These are phyloP conservation scores for Pythium dissotocum DNA, from an alignment of 352 stramenopile species.

Conservation along the genomic window DNA sequence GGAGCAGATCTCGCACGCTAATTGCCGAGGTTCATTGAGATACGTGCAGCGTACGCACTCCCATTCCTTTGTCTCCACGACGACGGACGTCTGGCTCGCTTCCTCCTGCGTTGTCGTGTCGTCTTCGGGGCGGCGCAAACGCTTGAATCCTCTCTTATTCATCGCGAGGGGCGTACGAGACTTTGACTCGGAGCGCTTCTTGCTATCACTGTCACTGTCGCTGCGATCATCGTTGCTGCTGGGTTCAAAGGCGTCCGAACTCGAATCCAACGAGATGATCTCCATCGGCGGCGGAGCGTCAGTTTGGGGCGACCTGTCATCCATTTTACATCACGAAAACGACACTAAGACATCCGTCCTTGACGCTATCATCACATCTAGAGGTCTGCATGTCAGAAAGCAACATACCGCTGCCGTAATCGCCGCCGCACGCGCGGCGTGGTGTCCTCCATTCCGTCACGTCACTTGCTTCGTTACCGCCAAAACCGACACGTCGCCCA, in stretches of 20 bases:
- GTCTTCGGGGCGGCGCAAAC: constrained; percentile 10
- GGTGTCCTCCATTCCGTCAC: constrained; percentile 12
- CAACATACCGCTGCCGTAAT: constrained; percentile 26
- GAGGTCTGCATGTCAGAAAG: background rate
- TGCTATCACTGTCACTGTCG: constrained; percentile 9
- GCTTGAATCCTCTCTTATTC: constrained; percentile 19
- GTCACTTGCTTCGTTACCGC: background rate
- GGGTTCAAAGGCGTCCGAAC: constrained; percentile 24
- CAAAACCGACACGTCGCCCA: background rate
- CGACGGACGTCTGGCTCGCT: background rate
- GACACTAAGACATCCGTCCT: background rate
- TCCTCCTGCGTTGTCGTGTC: constrained; percentile 5
- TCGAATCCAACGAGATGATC: constrained; percentile 24
- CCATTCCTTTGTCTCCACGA: constrained; percentile 22
- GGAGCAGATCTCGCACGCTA: constrained; percentile 29
- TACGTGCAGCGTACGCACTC: constrained; percentile 35
- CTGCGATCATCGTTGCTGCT: constrained; percentile 3
- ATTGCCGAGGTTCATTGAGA: constrained; percentile 24
- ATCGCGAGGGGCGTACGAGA: background rate
- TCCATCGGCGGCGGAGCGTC: background rate
- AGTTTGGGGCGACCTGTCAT: constrained; percentile 8
- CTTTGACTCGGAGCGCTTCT: background rate
- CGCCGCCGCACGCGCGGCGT: constrained; percentile 16
- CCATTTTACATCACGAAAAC: background rate
- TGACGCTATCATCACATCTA: background rate